These are phyloP conservation scores for Coemansia sp. DNA, from an alignment of 192 early-diverging fungal genomes.

Conservation along the genomic window DNA sequence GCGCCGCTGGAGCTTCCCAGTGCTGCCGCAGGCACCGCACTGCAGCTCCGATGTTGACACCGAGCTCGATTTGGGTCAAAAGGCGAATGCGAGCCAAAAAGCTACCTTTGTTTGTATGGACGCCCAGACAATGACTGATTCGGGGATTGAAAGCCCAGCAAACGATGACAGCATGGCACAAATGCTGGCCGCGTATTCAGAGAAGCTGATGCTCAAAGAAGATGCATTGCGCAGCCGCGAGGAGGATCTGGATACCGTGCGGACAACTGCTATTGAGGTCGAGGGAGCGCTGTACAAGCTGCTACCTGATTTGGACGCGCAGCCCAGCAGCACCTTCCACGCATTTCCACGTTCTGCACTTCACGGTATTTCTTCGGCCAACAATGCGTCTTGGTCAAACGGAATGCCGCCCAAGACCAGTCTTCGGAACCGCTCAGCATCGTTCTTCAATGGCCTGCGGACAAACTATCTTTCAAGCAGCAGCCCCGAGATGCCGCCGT, in stretches of 20 bases:
- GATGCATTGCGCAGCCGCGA: slow-evolving; percentile 49
- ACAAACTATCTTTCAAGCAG: slow-evolving; percentile 27
- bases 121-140: slow-evolving; percentile 39
- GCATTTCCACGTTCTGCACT: slow-evolving; percentile 2
- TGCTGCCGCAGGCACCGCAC: neutral
- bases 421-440: slow-evolving; percentile 43
- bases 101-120: slow-evolving; percentile 1
- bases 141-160: neutral
- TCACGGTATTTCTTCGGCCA: neutral
- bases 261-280: slow-evolving; percentile 13
- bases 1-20: slow-evolving; percentile 18
- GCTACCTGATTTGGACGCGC: slow-evolving; percentile 8
- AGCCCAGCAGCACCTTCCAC: neutral
- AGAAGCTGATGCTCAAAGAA: slow-evolving; percentile 51
- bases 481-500: slow-evolving; percentile 16
- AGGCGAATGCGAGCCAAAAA: neutral
- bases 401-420: slow-evolving; percentile 16
- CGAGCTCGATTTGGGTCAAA: neutral
- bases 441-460: slow-evolving; percentile 47
- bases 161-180: slow-evolving; percentile 22
- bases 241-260: slow-evolving; percentile 46
- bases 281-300: slow-evolving; percentile 18
- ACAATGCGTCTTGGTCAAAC: slow-evolving; percentile 16
- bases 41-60: neutral
- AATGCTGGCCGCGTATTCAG: slow-evolving; percentile 46